Percentiles rank a stretch among this genome's conserved stretches.
Evolutionary conservation across 2,329 filamentous ascomycete species (phyloP).

Genomic region (Hypoxylon rubiginosum): DNA sequence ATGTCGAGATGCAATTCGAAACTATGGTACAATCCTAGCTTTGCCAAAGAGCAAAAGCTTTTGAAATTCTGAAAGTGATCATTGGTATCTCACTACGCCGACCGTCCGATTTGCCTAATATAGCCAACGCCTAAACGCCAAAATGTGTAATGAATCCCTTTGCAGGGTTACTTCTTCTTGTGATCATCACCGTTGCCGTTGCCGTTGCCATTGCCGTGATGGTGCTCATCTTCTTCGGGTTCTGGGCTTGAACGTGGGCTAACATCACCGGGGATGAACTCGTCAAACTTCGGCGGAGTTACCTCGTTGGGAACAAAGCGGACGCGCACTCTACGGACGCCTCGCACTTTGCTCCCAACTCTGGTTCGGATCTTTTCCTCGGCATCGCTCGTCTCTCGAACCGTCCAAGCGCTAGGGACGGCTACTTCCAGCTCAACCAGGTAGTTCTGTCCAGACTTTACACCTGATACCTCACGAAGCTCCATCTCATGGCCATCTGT

Average conservation of each 20-base stretch:
- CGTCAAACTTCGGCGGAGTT: constrained; percentile 74
- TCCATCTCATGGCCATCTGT: constrained; percentile 71
- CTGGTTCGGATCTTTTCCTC: constrained; percentile 80
- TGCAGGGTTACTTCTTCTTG: constrained; percentile 37
- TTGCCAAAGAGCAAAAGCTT: constrained; percentile 19
- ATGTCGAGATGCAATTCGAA: constrained; percentile 33
- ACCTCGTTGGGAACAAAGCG: constrained; percentile 82
- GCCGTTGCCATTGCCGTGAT: constrained; percentile 53
- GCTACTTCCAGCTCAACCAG: constrained; percentile 90
- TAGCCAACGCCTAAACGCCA: constrained; percentile 49
- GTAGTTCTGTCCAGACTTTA: constrained; percentile 98
- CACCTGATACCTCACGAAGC: constrained; percentile 83
- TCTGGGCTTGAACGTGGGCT: constrained; percentile 70
- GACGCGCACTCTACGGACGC: constrained; percentile 85
- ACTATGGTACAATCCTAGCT: constrained; percentile 49
- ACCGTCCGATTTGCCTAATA: constrained; percentile 29
- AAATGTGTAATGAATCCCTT: constrained; percentile 22
- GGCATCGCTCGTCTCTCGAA: constrained; percentile 76
- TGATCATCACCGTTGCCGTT: constrained; percentile 52
- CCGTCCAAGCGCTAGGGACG: constrained; percentile 81
- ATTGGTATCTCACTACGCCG: constrained; percentile 44
- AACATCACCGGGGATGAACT: constrained; percentile 79
- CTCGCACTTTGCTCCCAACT: constrained; percentile 82
- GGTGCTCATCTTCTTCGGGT: constrained; percentile 66
- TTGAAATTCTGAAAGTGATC: constrained; percentile 18